These are phyloP conservation scores for Monilinia laxa DNA, from an alignment of 2,329 filamentous ascomycete genomes.

Conservation along the genomic window DNA sequence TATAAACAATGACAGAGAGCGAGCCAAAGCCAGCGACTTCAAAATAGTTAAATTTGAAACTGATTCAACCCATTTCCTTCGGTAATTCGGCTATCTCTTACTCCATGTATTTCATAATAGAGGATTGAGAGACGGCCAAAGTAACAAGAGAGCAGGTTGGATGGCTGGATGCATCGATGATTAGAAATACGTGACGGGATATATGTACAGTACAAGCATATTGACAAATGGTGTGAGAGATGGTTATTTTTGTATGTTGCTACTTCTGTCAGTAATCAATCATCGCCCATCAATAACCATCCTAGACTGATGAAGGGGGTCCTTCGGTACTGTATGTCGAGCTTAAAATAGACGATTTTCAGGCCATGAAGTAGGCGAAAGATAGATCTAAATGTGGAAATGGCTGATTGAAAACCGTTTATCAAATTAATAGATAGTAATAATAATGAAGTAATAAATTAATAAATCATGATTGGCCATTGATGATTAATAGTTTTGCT, in stretches of 20 bases:
- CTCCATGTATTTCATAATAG: slow-evolving; percentile 10
- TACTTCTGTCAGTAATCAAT: background rate
- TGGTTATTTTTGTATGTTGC: background rate
- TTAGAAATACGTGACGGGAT: background rate
- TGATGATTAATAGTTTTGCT: too few species aligned
- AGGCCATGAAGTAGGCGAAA: background rate
- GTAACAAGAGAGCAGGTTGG: slow-evolving; percentile 1
- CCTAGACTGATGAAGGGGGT: slow-evolving; percentile 3
- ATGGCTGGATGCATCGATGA: slow-evolving; percentile 1
- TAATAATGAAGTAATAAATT: background rate
- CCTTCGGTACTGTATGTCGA: slow-evolving; percentile 1
- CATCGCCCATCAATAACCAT: background rate
- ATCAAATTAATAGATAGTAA: background rate
- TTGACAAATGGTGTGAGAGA: background rate
- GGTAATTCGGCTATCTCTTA: slow-evolving; percentile 3
- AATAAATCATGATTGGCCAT: background rate
- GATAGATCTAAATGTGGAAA: background rate
- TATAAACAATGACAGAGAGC: background rate
- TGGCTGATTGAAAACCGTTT: slow-evolving; percentile 1
- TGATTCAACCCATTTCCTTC: background rate
- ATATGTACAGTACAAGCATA: background rate
- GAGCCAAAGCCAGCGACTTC: slow-evolving; percentile 1
- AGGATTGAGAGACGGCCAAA: slow-evolving; percentile 8
- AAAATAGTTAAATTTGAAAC: slow-evolving; percentile 4
- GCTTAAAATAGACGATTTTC: slow-evolving; percentile 13